Conservation (phyloP, 2,329 filamentous ascomycete species). For the Colletotrichum camelliae region DNA sequence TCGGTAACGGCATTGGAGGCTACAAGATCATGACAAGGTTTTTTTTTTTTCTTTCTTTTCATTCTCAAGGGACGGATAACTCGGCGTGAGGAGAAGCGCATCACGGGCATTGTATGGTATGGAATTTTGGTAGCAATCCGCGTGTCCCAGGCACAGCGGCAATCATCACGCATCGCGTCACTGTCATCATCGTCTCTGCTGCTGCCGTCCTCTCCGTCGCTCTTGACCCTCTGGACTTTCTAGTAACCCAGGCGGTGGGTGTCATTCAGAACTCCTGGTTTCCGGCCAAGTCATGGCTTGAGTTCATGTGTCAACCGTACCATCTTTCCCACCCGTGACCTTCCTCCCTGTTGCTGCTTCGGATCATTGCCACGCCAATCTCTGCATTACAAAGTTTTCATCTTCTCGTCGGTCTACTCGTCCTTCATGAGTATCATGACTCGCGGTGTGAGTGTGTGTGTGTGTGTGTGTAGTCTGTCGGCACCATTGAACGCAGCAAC, state of each 20-base stretch:
- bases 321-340: not conserved
- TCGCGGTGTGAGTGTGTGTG: not conserved
- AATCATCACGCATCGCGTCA: not conserved
- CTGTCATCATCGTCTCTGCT: not conserved
- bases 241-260: not conserved
- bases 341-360: not conserved
- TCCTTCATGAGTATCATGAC: not conserved
- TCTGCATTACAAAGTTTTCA: not conserved
- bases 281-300: not conserved
- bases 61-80: not conserved
- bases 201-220: not conserved
- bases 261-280: not conserved
- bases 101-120: conserved; percentile 15
- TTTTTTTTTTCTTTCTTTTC: not conserved
- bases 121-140: conserved; percentile 8
- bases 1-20: not conserved
- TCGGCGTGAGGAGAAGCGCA: conserved; percentile 12
- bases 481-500: not conserved
- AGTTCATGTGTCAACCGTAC: not conserved
- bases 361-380: not conserved
- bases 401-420: not conserved
- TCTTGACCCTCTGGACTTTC: not conserved
- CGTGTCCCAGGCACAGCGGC: conserved; percentile 14
- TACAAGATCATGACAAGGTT: not conserved
- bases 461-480: not conserved